Base-by-base conservation (phyloP, 805 yeast genomes). In the Saccharomycopsis lassenensis region DNA sequence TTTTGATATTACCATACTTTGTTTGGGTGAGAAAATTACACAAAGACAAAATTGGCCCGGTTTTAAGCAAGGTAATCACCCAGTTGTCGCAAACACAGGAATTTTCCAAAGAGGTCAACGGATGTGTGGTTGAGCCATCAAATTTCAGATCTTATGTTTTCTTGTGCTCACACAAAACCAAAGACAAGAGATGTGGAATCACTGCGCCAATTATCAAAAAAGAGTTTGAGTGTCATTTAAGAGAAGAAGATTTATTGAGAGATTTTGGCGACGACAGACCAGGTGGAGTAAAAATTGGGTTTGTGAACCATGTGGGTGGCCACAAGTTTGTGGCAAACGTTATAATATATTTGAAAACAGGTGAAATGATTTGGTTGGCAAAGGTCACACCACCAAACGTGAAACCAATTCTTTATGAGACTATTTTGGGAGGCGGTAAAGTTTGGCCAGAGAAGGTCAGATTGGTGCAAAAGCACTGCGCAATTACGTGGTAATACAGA, bases 261-360 rank as follows among this genome's bases (percentile, higher is more conserved):
- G 96, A 89, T 55, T 54, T 60, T 21, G 78, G 81, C 8, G 96
- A 87, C 54, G 67, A 64, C 33, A 67, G 86, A 37, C 74, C 82
- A 0, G 76, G 67, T 22, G 97, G 96, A 5, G 83, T 79, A 1
- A 60, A 62, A 4, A 84, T 86, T 2, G 62, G 69, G 2, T 86
- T 55, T 48, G 69, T 81, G 21, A 86, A 83, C 50, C 98, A 89
- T 55, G 81, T 89, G 19, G 98, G 98, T 5, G 97, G 97, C 4
- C 98, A 89, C 58, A 91, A 91, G 56, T 91, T 65, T 57, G 85
- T 91, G 1, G 96, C 96, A 2, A 89, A 89, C 54, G 81, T 84
- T 3, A 66, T 85, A 35, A 71, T 89, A 11, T 86, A 85, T 52
- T 59, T 75, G 45, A 74, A 68, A 45, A 59, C 71, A 7, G 93